phyloP scores from a whole-genome alignment of 768 basidiomycete genomes.

The Xanthoconium purpureum region DNA sequence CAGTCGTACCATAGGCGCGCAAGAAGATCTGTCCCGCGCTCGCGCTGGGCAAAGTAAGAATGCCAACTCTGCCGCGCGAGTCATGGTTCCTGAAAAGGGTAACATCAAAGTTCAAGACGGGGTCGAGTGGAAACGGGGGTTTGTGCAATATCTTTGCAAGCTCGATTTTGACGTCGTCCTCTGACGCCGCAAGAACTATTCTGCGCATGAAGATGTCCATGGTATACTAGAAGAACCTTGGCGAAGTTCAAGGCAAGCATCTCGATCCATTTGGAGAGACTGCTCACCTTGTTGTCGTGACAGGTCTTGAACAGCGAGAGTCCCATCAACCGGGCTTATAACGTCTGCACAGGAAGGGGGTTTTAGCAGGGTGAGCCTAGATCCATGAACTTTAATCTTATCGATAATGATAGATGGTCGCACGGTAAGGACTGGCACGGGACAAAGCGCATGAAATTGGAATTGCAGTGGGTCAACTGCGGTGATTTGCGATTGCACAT shows the following conservation, averaged over 20 bases:
- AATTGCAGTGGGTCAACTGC: too few species aligned
- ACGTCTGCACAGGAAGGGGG: neutral
- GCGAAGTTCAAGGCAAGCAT: neutral
- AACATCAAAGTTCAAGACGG: conserved; percentile 34
- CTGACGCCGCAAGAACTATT: conserved; percentile 26
- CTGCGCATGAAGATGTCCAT: conserved; percentile 38
- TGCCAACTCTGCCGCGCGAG: conserved; percentile 25
- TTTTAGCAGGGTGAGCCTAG: neutral
- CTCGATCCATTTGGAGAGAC: neutral
- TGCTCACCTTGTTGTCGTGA: conserved; percentile 21
- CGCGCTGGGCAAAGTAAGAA: conserved; percentile 31
- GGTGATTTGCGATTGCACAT: too few species aligned
- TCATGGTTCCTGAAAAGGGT: conserved; percentile 26
- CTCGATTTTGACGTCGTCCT: conserved; percentile 32
- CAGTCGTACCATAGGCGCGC: conserved; percentile 21
- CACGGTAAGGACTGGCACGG: neutral
- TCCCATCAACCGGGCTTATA: conserved; percentile 14
- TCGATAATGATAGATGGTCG: conserved; percentile 18
- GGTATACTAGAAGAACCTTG: conserved; percentile 5
- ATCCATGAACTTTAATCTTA: neutral
- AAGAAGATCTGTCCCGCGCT: conserved; percentile 26
- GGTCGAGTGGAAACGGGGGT: conserved; percentile 28
- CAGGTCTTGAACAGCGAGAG: conserved; percentile 1
- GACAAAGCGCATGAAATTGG: neutral
- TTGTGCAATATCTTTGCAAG: conserved; percentile 35